These are phyloP conservation scores for Pinus tabuliformis DNA, from an alignment of 75 land plant species.

Conservation along the genomic window DNA sequence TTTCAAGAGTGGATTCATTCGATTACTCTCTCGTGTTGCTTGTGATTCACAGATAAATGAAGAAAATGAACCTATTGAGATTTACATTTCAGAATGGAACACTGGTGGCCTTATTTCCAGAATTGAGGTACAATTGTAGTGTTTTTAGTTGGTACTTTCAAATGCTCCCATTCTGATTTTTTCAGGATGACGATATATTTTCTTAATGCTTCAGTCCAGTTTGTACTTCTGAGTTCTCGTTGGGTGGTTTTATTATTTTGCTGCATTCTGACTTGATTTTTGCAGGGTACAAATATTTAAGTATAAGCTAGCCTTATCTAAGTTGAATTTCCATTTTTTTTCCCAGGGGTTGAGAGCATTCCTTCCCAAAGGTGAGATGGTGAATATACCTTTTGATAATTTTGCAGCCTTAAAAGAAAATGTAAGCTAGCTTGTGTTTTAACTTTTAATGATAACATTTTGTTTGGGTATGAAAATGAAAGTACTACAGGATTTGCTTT, in stretches of 20 bases:
- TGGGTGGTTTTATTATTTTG: neutral
- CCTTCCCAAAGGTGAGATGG: conserved; percentile 65
- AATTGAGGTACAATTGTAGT: conserved; percentile 55
- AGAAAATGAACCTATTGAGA: conserved; percentile 65
- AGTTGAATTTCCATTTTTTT: conserved; percentile 5
- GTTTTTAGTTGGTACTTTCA: neutral
- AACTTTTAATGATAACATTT: neutral
- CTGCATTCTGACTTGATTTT: neutral
- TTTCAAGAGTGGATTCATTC: neutral
- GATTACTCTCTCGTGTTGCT: neutral
- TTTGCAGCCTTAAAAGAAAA: conserved; percentile 58
- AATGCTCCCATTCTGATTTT: conserved; percentile 1
- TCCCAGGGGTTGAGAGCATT: conserved; percentile 79
- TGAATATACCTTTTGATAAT: conserved; percentile 38
- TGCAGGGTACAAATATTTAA: neutral
- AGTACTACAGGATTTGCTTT: neutral
- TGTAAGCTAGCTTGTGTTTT: conserved; percentile 30
- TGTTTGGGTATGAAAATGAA: neutral
- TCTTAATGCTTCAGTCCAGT: too few species aligned
- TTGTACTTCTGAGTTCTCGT: neutral
- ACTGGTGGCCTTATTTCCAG: conserved; percentile 68
- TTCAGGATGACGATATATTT: neutral
- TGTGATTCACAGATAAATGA: conserved; percentile 59
- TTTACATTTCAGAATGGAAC: conserved; percentile 71
- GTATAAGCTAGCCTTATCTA: neutral